Base-by-base conservation (phyloP, 2,329 filamentous ascomycete genomes). In the Xylaria sp. region DNA sequence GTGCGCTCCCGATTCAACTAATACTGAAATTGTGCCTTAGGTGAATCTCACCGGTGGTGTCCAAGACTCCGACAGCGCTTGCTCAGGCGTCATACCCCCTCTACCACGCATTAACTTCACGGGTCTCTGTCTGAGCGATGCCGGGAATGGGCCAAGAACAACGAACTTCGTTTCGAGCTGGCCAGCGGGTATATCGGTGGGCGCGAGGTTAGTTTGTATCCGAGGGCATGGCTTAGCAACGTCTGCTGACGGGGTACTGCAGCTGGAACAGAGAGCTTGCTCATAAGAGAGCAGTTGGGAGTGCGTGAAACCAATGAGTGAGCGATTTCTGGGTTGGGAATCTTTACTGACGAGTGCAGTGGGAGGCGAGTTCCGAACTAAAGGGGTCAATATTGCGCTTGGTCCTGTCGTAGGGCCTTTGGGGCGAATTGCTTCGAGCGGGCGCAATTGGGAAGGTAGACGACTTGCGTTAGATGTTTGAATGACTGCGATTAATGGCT, bases 341-440 rank as follows among this genome's bases (percentile, higher is more conserved):
- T 8, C 12, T 6, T 39, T n/a, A 20, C 64, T 67, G 63, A 72
- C 34, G 8, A 20, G n/a, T 57, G 10, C 18, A 72, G 69, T 97
- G 90, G 94, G 90, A 2, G 83, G 85, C 66, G 94, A 97, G 79
- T 92, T 92, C 78, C 87, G 86, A 70, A 87, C 81, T 51, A 97
- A 97, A 79, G 94, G 94, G 58, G 89, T 94, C 39, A 92, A 97
- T 77, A 86, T 96, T 15, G 87, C 91, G 66, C 85, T 97, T 10
- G 94, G 93, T 0, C 94, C 94, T 2, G 92, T 92, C 0, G 89
- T 93, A 67, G 89, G 90, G 0, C 89, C 90, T 0, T 76, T 90
- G 0, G 90, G 90, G 10, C 84, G 89, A 2, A 83, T 90, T 57
- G 87, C 88, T 0, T 82, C 84, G 25, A 87, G 88, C 57, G 91